Evolutionary conservation across 805 yeast genomes (phyloP).

Genomic region (Ogataea siamensis): DNA sequence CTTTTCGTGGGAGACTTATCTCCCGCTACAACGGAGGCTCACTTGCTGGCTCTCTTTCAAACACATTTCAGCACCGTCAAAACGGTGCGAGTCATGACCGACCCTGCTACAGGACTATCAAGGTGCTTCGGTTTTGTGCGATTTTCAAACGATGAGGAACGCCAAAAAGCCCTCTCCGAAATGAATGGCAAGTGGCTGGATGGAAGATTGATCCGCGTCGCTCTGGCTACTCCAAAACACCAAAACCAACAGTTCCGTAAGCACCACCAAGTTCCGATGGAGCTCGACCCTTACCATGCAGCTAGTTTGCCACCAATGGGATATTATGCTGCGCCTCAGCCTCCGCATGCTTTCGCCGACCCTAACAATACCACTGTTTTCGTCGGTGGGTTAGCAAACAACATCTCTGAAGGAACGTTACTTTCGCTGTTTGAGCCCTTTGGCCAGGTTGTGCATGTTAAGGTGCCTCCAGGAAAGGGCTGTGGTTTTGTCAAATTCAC

Average conservation of each 20-base stretch:
- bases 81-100: constrained; percentile 84
- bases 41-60: constrained; percentile 68
- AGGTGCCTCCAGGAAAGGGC: constrained; percentile 75
- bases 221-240: constrained; percentile 73
- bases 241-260: constrained; percentile 25
- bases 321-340: constrained; percentile 24
- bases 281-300: constrained; percentile 22
- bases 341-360: constrained; percentile 37
- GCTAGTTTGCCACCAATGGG: constrained; percentile 27
- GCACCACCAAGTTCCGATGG: constrained; percentile 23
- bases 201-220: constrained; percentile 73
- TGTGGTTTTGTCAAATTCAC: constrained; percentile 75
- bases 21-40: constrained; percentile 79
- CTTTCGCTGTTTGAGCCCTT: constrained; percentile 65
- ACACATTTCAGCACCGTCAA: constrained; percentile 62
- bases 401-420: constrained; percentile 60
- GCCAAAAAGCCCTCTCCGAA: constrained; percentile 63
- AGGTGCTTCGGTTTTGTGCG: constrained; percentile 82
- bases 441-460: constrained; percentile 67
- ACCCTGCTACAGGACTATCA: constrained; percentile 73
- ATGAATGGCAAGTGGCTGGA: constrained; percentile 83
- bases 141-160: constrained; percentile 66
- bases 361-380: constrained; percentile 77
- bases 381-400: constrained; percentile 65
- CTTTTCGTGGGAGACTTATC: constrained; percentile 81